These are phyloP conservation scores for Elongisporangium anandrum DNA, from an alignment of 352 stramenopile species.

Conservation along the genomic window DNA sequence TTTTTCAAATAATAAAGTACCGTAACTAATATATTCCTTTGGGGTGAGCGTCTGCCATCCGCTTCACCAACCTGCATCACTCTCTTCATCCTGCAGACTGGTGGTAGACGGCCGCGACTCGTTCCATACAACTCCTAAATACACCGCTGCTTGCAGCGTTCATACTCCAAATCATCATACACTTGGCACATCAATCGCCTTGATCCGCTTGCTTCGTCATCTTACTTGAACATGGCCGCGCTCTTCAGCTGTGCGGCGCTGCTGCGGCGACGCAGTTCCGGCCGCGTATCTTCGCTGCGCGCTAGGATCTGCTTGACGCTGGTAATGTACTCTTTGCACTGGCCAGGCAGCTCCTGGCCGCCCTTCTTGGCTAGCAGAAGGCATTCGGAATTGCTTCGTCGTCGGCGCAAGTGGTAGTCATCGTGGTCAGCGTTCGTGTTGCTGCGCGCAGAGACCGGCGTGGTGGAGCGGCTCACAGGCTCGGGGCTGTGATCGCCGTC, in stretches of 20 bases:
- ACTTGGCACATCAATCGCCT: not conserved
- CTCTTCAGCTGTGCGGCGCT: slow-evolving; percentile 51
- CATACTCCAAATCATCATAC: not conserved
- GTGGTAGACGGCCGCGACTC: not conserved
- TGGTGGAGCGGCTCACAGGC: slow-evolving; percentile 8
- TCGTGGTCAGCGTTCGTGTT: slow-evolving; percentile 23
- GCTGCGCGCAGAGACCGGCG: slow-evolving; percentile 23
- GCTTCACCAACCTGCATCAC: not conserved
- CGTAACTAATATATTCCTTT: not conserved
- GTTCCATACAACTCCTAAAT: not conserved
- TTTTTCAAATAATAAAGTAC: not conserved
- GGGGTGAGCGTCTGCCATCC: not conserved
- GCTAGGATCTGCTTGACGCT: slow-evolving; percentile 84
- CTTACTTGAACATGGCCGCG: slow-evolving; percentile 43
- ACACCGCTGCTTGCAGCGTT: not conserved
- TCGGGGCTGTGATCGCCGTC: not conserved
- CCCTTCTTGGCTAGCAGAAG: slow-evolving; percentile 65
- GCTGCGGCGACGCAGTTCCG: slow-evolving; percentile 52
- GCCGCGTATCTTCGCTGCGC: slow-evolving; percentile 47
- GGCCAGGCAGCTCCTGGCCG: slow-evolving; percentile 48
- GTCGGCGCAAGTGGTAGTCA: slow-evolving; percentile 32
- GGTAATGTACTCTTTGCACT: slow-evolving; percentile 82
- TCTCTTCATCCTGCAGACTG: not conserved
- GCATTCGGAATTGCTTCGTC: slow-evolving; percentile 78
- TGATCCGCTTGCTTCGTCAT: not conserved